Evolutionary conservation across 2,329 filamentous ascomycete genomes (phyloP).

Genomic region (Raffaelea deltoideospora): DNA sequence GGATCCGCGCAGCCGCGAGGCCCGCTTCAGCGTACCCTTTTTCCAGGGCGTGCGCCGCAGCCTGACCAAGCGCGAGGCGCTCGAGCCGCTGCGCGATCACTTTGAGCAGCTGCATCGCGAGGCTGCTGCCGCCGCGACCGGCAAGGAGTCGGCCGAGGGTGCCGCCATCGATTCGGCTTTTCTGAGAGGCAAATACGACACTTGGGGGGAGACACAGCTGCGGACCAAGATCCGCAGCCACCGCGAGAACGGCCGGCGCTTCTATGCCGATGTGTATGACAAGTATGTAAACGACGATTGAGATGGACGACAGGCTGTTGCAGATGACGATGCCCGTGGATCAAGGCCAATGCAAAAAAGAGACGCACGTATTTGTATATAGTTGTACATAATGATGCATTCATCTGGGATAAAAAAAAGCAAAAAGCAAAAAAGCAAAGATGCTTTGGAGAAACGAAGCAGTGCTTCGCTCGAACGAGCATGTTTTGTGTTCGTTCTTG

Average conservation of each 20-base stretch:
- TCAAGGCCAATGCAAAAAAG: too few species aligned
- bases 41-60: slow-evolving; percentile 33
- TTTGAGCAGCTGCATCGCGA: slow-evolving; percentile 8
- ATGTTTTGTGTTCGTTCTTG: too few species aligned
- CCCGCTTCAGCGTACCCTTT: slow-evolving; percentile 28
- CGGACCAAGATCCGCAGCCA: slow-evolving; percentile 38
- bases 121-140: not conserved
- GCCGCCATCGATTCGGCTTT: slow-evolving; percentile 31
- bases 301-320: too few species aligned
- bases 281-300: slow-evolving; percentile 25
- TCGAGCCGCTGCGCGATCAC: slow-evolving; percentile 21
- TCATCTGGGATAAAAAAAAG: too few species aligned
- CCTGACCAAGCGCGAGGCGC: slow-evolving; percentile 27
- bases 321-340: too few species aligned
- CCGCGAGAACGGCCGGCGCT: slow-evolving; percentile 28
- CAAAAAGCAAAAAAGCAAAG: too few species aligned
- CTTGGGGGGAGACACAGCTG: slow-evolving; percentile 39
- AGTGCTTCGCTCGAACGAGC: too few species aligned
- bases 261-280: slow-evolving; percentile 31
- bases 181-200: slow-evolving; percentile 31
- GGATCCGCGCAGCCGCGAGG: slow-evolving; percentile 11
- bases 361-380: too few species aligned
- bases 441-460: too few species aligned
- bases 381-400: too few species aligned
- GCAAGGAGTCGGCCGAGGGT: slow-evolving; percentile 18